Evolutionary conservation across 441 rosid species (phyloP).

Genomic region (Gossypium davidsonii): DNA sequence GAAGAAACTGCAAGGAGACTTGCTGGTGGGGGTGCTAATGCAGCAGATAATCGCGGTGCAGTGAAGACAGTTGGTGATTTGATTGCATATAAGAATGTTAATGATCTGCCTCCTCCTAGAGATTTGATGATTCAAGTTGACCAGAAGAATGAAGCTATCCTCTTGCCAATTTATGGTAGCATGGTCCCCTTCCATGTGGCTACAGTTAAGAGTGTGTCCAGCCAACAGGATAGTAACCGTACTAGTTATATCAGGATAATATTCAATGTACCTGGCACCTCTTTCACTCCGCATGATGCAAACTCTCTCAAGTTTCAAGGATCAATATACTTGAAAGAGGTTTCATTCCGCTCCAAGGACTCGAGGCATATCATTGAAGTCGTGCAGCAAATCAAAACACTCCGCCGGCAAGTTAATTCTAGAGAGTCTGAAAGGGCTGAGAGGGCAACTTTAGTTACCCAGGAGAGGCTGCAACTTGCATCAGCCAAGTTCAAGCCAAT

Average conservation of each 20-base stretch:
- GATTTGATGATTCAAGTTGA: conserved; percentile 72
- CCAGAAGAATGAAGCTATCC: conserved; percentile 60
- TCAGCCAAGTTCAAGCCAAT: conserved; percentile 76
- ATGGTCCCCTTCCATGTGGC: conserved; percentile 69
- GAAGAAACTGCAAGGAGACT: conserved; percentile 88
- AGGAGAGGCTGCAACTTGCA: conserved; percentile 77
- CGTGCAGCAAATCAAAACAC: conserved; percentile 57
- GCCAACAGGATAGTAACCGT: conserved; percentile 44
- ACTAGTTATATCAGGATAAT: conserved; percentile 50
- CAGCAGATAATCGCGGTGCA: conserved; percentile 50
- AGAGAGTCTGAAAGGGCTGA: conserved; percentile 88
- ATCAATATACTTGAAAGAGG: conserved; percentile 56
- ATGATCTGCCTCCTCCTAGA: conserved; percentile 62
- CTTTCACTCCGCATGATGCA: conserved; percentile 54
- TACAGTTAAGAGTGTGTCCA: conserved; percentile 42
- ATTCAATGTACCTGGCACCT: conserved; percentile 62
- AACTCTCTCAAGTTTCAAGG: conserved; percentile 50
- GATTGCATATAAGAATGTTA: conserved; percentile 73
- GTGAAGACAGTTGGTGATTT: conserved; percentile 50
- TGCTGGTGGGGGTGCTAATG: conserved; percentile 55
- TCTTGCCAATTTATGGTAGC: conserved; percentile 44
- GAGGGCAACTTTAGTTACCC: conserved; percentile 86
- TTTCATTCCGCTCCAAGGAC: conserved; percentile 64
- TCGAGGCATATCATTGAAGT: conserved; percentile 64
- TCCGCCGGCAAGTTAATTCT: conserved; percentile 62